Base-by-base conservation (phyloP, 768 basidiomycete genomes). In the Mycena floridula region DNA sequence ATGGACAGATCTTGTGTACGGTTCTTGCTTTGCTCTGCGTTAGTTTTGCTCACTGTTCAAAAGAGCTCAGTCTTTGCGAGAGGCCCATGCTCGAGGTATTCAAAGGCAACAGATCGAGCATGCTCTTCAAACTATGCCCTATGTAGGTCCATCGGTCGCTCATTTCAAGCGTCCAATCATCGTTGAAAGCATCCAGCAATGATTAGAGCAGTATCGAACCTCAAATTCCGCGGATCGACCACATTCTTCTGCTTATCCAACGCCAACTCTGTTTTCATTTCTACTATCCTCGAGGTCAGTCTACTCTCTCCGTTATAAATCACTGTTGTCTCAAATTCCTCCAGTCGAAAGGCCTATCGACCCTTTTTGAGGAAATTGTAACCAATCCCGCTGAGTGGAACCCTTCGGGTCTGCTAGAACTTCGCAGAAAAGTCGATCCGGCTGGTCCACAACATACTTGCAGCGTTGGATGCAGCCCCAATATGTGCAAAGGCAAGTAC, bases 401-500 rank as follows among this genome's bases (percentile, higher is more conserved):
- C 24, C 58, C 65, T 1, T 73, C 74, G 7, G 81, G 87, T 26
- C 69, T 87, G 5, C 80, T 98, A 44, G 78, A 82, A 45, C 66
- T 99, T 38, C 73, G 77, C 24, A 76, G 94, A 12, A 74, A 85
- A 36, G 70, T 97, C 35, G 85, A 84, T 47, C 88, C 89, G 9
- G 53, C 66, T 18, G 88, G 79, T 1, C 81, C 81, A 2, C 91
- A 91, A 47, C 96, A 98, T 61, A 59, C 57, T 6, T 99, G 96
- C 65, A 69, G 68, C 36, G 74, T 95, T 42, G 95, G 95, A 5
- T 99, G 96, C 69, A 82, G 83, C 45, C 78, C 84, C 12, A 98
- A 99, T 70, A 96, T 99, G 94, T 99, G 96, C 73, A 99, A 99
- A 72, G 91, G 90, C 82, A 16, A 32, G 60, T n/a, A n/a, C n/a